Percentiles rank a stretch among this genome's conserved stretches.
These are phyloP conservation scores for Neurospora sp. DNA, from an alignment of 495 filamentous ascomycete genomes.

Conservation along the genomic window DNA sequence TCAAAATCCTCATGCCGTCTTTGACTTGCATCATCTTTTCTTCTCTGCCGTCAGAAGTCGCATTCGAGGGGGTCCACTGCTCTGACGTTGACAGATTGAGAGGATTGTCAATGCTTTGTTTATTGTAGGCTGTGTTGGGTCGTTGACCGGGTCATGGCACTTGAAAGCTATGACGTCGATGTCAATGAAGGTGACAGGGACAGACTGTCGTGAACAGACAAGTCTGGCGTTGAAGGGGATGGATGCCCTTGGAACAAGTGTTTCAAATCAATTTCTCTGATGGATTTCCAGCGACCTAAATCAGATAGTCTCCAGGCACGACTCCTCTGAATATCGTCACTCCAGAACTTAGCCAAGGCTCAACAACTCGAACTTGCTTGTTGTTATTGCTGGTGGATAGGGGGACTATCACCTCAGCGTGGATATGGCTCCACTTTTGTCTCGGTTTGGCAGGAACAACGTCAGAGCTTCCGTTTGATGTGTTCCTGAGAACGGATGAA, in stretches of 20 bases:
- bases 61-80: background rate
- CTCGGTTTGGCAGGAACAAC: background rate
- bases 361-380: background rate
- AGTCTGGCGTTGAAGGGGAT: background rate
- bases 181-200: background rate
- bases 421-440: background rate
- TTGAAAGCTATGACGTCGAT: background rate
- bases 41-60: background rate
- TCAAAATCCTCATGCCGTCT: background rate
- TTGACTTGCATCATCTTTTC: background rate
- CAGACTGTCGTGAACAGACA: background rate
- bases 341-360: background rate
- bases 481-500: background rate
- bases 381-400: background rate
- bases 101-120: background rate
- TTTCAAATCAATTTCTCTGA: background rate
- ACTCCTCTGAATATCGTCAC: background rate
- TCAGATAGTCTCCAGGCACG: background rate
- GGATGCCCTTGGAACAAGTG: background rate
- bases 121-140: background rate
- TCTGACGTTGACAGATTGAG: background rate
- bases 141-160: background rate
- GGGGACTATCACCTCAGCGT: background rate
- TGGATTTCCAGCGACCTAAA: background rate
- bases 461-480: background rate